Base-by-base conservation (phyloP, 225 moss, liverwort and hornwort genomes). In the Polytrichum formosum region DNA sequence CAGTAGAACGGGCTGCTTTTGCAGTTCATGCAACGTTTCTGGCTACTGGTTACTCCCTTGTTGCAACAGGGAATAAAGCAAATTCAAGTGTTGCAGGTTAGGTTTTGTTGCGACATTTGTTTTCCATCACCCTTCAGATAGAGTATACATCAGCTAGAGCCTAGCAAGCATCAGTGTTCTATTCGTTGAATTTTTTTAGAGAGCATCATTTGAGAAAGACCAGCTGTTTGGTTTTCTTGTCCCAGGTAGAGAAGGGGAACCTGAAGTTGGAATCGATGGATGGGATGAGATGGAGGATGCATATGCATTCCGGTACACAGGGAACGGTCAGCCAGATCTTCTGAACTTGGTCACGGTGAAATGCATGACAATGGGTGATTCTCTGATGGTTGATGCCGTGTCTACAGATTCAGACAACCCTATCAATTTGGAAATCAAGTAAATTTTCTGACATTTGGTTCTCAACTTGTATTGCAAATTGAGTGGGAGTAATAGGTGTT, bases 371-470 rank as follows among this genome's bases (percentile, higher is more conserved):
- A 94, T 98, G 74, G 94, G 92, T 28, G 92, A 98, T 65, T 91
- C 88, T 55, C 89, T 98, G 67, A 94, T 98, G 94, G 85, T 98
- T 66, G 98, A 98, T 77, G 94, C 98, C 22, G 90, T 91, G 65
- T 84, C 87, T 26, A 58, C 78, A 18, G 80, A 86, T 25, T 78
- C 83, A 58, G 90, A 94, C 59, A 73, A 84, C 56, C 88, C 90
- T 23, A 70, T 85, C 37, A 84, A 90, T 55, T 54, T 90, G 55
- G 98, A 98, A 81, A 91, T 94, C 68, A 94, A 94, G 94, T 98
- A 91, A 71, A 31, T 55, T 56, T 6, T 59, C 35, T 35, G 35
- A 35, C 35, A 74, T 25, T 9, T 35, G 18, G n/a, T 65, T 20
- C 30, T 4, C 68, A 67, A 46, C 16, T 46, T 46, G 46, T 10